These are phyloP conservation scores for Blastobotrys attinorum DNA, from an alignment of 805 yeast species.

Conservation along the genomic window DNA sequence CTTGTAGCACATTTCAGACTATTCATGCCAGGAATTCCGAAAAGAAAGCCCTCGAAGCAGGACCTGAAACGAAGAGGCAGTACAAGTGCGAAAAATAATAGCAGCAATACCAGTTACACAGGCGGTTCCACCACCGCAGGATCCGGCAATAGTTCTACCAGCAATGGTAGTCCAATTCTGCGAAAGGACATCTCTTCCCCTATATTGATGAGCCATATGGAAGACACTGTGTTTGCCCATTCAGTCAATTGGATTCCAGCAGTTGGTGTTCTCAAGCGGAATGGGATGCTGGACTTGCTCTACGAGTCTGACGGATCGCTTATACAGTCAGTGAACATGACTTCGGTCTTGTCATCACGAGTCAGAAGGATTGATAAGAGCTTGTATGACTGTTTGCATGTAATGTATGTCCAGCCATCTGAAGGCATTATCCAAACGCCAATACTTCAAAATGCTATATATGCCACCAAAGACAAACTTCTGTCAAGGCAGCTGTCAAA, in stretches of 20 bases:
- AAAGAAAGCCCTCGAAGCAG: background rate
- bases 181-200: background rate
- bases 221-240: slow-evolving; percentile 5
- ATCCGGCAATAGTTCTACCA: background rate
- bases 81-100: background rate
- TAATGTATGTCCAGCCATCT: slow-evolving; percentile 13
- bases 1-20: slow-evolving; percentile 16
- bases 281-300: slow-evolving; percentile 13
- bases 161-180: background rate
- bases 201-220: background rate
- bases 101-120: background rate
- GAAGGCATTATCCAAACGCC: slow-evolving; percentile 4
- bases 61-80: slow-evolving; percentile 2
- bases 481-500: background rate
- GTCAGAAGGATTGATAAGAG: slow-evolving; percentile 14
- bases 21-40: slow-evolving; percentile 10
- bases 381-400: slow-evolving; percentile 12
- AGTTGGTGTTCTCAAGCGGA: slow-evolving; percentile 10
- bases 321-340: slow-evolving; percentile 13
- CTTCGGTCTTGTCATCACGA: slow-evolving; percentile 14
- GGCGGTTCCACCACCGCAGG: background rate
- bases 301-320: slow-evolving; percentile 14
- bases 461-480: background rate
- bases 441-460: background rate
- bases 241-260: slow-evolving; percentile 14